Conservation (phyloP, 225 moss, liverwort and hornwort species). For the Physcomitrellopsis africana region DNA sequence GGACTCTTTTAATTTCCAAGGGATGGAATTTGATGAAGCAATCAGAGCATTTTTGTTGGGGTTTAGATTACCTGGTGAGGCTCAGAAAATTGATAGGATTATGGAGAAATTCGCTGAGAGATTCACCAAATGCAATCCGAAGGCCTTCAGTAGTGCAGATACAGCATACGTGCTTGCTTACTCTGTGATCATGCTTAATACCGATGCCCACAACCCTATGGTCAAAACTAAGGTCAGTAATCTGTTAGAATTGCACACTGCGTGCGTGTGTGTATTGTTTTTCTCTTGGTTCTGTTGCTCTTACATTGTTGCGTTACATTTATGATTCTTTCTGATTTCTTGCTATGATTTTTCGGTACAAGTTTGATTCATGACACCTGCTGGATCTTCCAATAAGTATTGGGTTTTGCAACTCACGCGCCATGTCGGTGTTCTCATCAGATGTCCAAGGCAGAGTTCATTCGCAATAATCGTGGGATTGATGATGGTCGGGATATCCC, state of each 20-base stretch:
- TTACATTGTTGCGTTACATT: background rate
- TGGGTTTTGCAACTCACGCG: constrained; percentile 23
- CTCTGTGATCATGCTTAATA: constrained; percentile 97
- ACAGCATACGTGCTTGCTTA: constrained; percentile 98
- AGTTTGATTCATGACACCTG: constrained; percentile 18
- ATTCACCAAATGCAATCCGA: constrained; percentile 95
- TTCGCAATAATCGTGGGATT: constrained; percentile 97
- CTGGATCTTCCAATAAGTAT: background rate
- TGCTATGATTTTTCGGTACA: constrained; percentile 11
- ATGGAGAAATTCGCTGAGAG: constrained; percentile 99
- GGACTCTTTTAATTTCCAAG: constrained; percentile 91
- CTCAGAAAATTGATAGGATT: constrained; percentile 97
- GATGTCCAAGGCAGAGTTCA: constrained; percentile 99
- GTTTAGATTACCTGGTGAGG: constrained; percentile 96
- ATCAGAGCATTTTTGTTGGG: constrained; percentile 89
- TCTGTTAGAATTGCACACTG: constrained; percentile 1
- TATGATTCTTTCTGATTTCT: background rate
- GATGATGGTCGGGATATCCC: constrained; percentile 97
- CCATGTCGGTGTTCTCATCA: constrained; percentile 39
- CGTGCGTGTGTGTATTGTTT: constrained; percentile 6
- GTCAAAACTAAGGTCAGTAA: constrained; percentile 89
- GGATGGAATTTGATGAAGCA: constrained; percentile 92
- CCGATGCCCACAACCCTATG: constrained; percentile 96
- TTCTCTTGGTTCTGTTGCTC: constrained; percentile 7
- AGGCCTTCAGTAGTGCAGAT: constrained; percentile 94